Evolutionary conservation across 352 stramenopile species (phyloP).

Genomic region (Phytopythium sindhum): DNA sequence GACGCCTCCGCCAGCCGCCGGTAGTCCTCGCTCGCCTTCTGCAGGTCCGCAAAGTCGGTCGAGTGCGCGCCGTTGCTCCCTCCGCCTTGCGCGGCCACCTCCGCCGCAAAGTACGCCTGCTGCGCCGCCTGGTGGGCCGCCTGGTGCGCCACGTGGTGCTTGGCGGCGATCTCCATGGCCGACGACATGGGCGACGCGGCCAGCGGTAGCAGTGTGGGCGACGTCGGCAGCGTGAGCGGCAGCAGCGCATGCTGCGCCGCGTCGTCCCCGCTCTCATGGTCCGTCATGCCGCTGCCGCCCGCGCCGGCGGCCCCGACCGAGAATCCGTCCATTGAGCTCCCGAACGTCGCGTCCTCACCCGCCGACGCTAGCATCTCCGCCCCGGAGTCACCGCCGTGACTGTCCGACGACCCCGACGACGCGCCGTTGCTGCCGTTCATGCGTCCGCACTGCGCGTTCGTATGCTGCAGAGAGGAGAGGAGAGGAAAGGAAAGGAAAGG

Average conservation of each 20-base stretch:
- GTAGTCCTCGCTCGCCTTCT: conserved; percentile 44
- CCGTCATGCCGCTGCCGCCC: conserved; percentile 6
- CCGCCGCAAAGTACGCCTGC: conserved; percentile 9
- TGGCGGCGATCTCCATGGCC: conserved; percentile 13
- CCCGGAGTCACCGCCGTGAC: no score
- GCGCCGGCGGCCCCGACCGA: conserved; percentile 10
- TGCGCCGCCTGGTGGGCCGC: neutral
- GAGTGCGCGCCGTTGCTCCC: conserved; percentile 3
- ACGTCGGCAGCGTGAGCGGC: conserved; percentile 39
- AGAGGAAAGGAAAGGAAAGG: neutral
- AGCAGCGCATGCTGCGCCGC: conserved; percentile 12
- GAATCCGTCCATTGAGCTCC: conserved; percentile 20
- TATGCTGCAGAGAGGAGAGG: neutral
- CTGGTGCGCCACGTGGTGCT: conserved; percentile 7
- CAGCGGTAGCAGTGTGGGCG: conserved; percentile 45
- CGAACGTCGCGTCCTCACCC: conserved; percentile 8
- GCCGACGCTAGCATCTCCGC: conserved; percentile 5
- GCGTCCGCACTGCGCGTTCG: neutral
- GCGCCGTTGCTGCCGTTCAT: neutral
- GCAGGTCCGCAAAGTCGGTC: conserved; percentile 42
- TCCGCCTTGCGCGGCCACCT: neutral
- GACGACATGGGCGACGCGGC: conserved; percentile 25
- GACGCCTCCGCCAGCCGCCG: conserved; percentile 32
- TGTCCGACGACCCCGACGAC: no score
- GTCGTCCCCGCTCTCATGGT: conserved; percentile 9